phyloP scores from a whole-genome alignment of 129 eudicot genomes.

The Heracleum sosnowskyi region DNA sequence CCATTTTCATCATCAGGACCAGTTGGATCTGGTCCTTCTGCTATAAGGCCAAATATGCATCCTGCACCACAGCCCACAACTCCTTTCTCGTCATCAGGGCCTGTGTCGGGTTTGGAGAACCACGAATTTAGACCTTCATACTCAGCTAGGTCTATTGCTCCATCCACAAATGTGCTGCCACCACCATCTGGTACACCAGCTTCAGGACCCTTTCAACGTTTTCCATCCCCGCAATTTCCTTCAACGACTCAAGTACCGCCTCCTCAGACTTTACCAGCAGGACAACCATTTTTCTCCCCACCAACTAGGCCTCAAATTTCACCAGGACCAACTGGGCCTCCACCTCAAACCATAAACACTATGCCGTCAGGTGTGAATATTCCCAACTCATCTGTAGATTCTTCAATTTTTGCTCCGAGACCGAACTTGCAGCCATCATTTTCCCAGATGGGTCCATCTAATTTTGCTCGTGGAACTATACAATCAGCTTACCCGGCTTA shows the following conservation, averaged over 20 bases:
- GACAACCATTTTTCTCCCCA: slow-evolving; percentile 47
- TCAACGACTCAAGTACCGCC: slow-evolving; percentile 42
- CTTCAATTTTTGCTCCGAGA: slow-evolving; percentile 33
- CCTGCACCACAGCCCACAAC: not conserved
- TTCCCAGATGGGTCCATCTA: slow-evolving; percentile 41
- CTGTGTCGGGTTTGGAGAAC: slow-evolving; percentile 15
- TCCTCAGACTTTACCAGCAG: slow-evolving; percentile 31
- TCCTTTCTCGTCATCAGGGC: slow-evolving; percentile 5
- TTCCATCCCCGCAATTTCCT: slow-evolving; percentile 60
- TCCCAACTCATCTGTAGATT: slow-evolving; percentile 30
- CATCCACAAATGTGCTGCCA: slow-evolving; percentile 33
- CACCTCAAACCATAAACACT: slow-evolving; percentile 45
- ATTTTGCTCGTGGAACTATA: slow-evolving; percentile 33
- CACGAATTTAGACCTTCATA: slow-evolving; percentile 48
- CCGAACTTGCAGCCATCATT: slow-evolving; percentile 42
- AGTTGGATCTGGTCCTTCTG: slow-evolving; percentile 37
- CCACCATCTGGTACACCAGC: slow-evolving; percentile 57
- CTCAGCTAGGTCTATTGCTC: slow-evolving; percentile 26
- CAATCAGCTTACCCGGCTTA: slow-evolving; percentile 56
- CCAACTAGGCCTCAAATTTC: slow-evolving; percentile 45
- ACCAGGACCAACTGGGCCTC: slow-evolving; percentile 50
- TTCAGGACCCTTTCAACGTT: slow-evolving; percentile 58
- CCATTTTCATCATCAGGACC: slow-evolving; percentile 55
- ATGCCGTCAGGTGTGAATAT: slow-evolving; percentile 29
- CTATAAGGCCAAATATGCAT: slow-evolving; percentile 32